These are phyloP conservation scores for Xerocomellus chrysenteron DNA, from an alignment of 768 basidiomycete genomes.

Conservation along the genomic window DNA sequence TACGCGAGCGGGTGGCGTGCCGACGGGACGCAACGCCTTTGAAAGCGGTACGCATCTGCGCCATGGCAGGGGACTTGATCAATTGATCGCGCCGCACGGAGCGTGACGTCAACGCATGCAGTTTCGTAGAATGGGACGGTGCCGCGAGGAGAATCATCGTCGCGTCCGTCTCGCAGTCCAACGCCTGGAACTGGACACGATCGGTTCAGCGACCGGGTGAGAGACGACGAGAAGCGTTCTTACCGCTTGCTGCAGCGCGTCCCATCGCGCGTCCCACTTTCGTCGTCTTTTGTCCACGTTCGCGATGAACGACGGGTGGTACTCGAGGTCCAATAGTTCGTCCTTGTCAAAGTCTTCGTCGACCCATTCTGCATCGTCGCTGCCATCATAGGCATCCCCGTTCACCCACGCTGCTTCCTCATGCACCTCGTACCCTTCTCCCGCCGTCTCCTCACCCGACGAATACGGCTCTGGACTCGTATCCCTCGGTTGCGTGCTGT, in stretches of 20 bases:
- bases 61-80: conserved; percentile 47
- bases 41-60: conserved; percentile 56
- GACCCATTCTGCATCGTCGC: conserved; percentile 61
- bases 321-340: conserved; percentile 73
- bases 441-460: conserved; percentile 78
- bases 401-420: conserved; percentile 41
- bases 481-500: conserved; percentile 80
- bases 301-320: conserved; percentile 67
- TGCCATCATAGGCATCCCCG: conserved; percentile 13
- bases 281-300: conserved; percentile 66
- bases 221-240: conserved; percentile 15
- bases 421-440: conserved; percentile 49
- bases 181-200: conserved; percentile 59
- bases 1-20: conserved; percentile 46
- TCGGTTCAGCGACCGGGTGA: background rate
- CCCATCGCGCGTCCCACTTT: conserved; percentile 77
- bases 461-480: conserved; percentile 77
- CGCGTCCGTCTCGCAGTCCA: conserved; percentile 80
- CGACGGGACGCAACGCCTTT: conserved; percentile 57
- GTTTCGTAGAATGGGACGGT: conserved; percentile 68
- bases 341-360: conserved; percentile 72
- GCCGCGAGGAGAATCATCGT: conserved; percentile 74
- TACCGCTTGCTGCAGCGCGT: conserved; percentile 70
- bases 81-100: conserved; percentile 62
- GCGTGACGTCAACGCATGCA: conserved; percentile 64